phyloP scores from a whole-genome alignment of 768 basidiomycete genomes.

The Boletus eberwhitei region DNA sequence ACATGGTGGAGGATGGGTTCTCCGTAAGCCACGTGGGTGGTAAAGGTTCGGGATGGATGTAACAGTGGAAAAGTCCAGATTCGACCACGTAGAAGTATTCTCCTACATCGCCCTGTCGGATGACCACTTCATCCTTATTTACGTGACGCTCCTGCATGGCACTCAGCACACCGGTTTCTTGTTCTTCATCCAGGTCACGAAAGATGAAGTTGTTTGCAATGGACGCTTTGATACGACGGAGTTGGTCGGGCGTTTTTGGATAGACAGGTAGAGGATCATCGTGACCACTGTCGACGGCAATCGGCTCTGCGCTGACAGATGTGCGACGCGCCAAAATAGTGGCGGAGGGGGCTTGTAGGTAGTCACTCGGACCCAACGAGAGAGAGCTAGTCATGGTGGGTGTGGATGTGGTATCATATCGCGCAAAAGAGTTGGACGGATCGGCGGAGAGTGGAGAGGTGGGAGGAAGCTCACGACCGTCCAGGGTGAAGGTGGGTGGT shows the following conservation, averaged over 20 bases:
- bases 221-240: slow-evolving; percentile 81
- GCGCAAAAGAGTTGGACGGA: slow-evolving; percentile 44
- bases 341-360: slow-evolving; percentile 68
- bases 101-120: slow-evolving; percentile 94
- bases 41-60: slow-evolving; percentile 64
- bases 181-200: slow-evolving; percentile 94
- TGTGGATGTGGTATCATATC: slow-evolving; percentile 45
- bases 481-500: slow-evolving; percentile 58
- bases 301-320: slow-evolving; percentile 95
- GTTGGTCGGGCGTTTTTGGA: slow-evolving; percentile 79
- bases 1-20: slow-evolving; percentile 34
- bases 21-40: slow-evolving; percentile 57
- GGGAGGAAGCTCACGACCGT: slow-evolving; percentile 57
- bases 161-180: slow-evolving; percentile 86
- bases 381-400: slow-evolving; percentile 42
- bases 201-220: slow-evolving; percentile 92
- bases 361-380: slow-evolving; percentile 52
- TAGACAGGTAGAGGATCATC: slow-evolving; percentile 72
- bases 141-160: slow-evolving; percentile 91
- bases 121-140: slow-evolving; percentile 78
- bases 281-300: slow-evolving; percentile 69
- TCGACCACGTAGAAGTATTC: slow-evolving; percentile 99
- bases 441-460: slow-evolving; percentile 55
- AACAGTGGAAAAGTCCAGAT: slow-evolving; percentile 80
- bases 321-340: slow-evolving; percentile 87